These are phyloP conservation scores for Endocarpon pusillum DNA, from an alignment of 495 filamentous ascomycete genomes.

Conservation along the genomic window DNA sequence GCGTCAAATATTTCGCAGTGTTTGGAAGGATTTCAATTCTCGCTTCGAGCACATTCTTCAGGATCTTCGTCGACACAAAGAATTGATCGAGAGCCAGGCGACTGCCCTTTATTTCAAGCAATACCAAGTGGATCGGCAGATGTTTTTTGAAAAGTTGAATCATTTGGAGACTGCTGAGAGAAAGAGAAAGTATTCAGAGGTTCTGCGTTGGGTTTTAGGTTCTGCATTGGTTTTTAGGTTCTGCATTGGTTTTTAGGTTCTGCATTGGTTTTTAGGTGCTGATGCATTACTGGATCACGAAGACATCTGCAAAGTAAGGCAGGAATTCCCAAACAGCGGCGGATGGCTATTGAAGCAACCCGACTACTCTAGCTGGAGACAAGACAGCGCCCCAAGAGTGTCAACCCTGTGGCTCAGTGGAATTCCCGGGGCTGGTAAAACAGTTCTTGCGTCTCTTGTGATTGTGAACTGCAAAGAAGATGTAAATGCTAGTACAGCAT, in stretches of 20 bases:
- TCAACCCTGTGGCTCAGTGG: conserved; percentile 24
- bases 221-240: conserved; percentile 17
- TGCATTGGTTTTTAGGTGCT: conserved; percentile 18
- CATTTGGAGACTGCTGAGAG: no score
- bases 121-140: conserved; percentile 4
- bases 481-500: conserved; percentile 12
- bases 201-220: no score
- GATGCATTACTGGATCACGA: conserved; percentile 15
- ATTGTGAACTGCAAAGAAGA: conserved; percentile 15
- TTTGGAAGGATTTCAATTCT: conserved; percentile 24
- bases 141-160: no score
- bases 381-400: conserved; percentile 3
- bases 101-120: conserved; percentile 3
- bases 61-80: conserved; percentile 9
- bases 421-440: conserved; percentile 30
- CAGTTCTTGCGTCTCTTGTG: conserved; percentile 21
- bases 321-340: conserved; percentile 12
- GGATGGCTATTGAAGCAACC: conserved; percentile 19
- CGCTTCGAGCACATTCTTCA: conserved; percentile 10
- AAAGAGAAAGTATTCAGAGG: conserved; percentile 7
- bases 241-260: no score
- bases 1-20: conserved; percentile 12
- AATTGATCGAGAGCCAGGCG: conserved; percentile 10
- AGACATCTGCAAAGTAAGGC: conserved; percentile 12
- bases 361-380: conserved; percentile 16